Evolutionary conservation across 768 basidiomycete species (phyloP), one percentile per base, ranked within the genome.

Genomic region (Chiua virens): DNA sequence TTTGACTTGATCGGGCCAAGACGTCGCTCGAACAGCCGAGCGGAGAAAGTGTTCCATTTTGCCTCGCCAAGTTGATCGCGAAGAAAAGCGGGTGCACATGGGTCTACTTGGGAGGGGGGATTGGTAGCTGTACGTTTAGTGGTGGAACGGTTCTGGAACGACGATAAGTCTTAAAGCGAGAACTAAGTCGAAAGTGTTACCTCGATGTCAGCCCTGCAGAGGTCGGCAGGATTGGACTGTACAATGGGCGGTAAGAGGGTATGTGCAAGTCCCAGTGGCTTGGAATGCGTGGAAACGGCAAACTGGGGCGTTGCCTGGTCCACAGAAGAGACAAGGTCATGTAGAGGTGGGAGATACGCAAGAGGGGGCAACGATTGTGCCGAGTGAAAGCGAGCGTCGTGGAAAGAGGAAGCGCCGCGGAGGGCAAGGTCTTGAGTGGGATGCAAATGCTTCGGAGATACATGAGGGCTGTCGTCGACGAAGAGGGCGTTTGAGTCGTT

Each of bases 11-110:
- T 62, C 47, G 65, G 69, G 20, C 75, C 72, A 1, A 74, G 59
- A 45, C 78, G 73, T 38, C 75, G 70, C 60, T 78, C 76, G 32
- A 76, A 78, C 13, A 78, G 63, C 7, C 76, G 73, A 27, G 78
- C 73, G 43, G 73, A 73, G 49, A 78, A 79, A 42, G 74, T 76
- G 32, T 65, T 59, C 76, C 75, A 78, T 55, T 71, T 75, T 25
- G 68, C 66, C 21, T 68, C 64, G 49, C 76, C 76, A 34, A 78
- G 72, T 42, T 69, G 70, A 42, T 77, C 74, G 52, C 67, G 74
- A 43, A 77, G 67, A 57, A 78, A 79, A 17, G 66, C 65, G n/a
- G 75, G 71, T 0, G 78, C 76, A 51, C 57, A 72, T 20, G 76
- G 76, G 56, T 77, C 76, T 17, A 74, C 62, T 41, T 71, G 69